Conservation (phyloP, 2,329 filamentous ascomycete species). For the Neurospora crassa region DNA sequence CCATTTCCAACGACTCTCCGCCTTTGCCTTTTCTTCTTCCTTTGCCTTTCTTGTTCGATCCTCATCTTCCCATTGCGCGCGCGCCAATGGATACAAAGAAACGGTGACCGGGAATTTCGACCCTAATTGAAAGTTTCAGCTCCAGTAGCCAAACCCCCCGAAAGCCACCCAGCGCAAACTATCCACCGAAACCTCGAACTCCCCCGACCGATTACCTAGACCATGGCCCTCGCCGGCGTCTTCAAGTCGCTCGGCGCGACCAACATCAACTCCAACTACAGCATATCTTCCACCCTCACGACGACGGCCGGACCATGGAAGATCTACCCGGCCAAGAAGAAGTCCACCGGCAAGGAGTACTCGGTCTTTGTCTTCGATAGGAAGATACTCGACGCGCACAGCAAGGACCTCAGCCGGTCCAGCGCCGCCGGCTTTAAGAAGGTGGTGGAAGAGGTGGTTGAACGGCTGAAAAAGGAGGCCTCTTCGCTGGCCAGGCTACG, state of each 20-base stretch:
- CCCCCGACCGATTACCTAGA: constrained; percentile 16
- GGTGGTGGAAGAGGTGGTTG: constrained; percentile 79
- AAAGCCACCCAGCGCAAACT: neutral
- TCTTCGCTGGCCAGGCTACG: constrained; percentile 78
- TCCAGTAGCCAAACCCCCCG: neutral
- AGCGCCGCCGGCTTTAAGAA: constrained; percentile 65
- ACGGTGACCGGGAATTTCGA: neutral
- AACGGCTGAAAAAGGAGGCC: constrained; percentile 85
- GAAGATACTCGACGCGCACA: constrained; percentile 67
- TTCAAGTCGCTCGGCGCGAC: constrained; percentile 85
- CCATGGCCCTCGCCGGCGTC: constrained; percentile 77
- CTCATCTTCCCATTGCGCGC: neutral
- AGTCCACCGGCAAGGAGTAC: constrained; percentile 78
- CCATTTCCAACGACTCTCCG: neutral
- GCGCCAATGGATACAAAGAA: neutral
- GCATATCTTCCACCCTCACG: constrained; percentile 64
- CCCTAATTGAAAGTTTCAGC: neutral
- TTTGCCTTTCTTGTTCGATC: neutral
- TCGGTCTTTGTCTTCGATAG: constrained; percentile 94
- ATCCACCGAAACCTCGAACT: neutral
- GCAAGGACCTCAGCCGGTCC: constrained; percentile 50
- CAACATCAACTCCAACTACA: constrained; percentile 89
- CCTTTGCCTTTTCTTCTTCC: neutral
- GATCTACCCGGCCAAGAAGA: constrained; percentile 96
- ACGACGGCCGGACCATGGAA: constrained; percentile 89